Evolutionary conservation across 2,329 filamentous ascomycete genomes (phyloP), one percentile per base, ranked within the genome.

Genomic region (Pseudocercospora macadamiae): DNA sequence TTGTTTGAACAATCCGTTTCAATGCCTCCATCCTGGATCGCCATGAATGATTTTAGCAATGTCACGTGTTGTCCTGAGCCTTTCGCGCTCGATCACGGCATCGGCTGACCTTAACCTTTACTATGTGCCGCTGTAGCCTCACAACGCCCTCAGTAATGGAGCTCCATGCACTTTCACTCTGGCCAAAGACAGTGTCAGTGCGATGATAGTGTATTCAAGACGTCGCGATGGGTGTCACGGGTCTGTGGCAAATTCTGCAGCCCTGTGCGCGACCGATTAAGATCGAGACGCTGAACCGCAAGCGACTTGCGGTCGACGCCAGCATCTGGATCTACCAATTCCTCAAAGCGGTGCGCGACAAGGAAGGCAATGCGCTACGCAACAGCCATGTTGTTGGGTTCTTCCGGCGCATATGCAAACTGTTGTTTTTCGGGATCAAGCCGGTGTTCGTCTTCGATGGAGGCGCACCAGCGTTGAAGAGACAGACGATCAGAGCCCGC

Each of bases 251-350:
- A 64, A 91, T 99, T 53, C 82, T 97, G 65, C 91, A 96, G 77
- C 95, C 95, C 45, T 97, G 92, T 73, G 95, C 95, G 48, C 89
- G 95, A 34, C 96, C 95, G 18, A 96, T 96, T 63, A 97, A 96
- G 75, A 89, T 99, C 68, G 93, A 96, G 69, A 96, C 93, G 12
- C 86, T 99, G 61, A 97, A 97, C 75, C 91, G 90, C 68, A 97
- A 96, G 78, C 91, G 95, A 14, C 89, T 99, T 51, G 96, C 95
- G 47, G 91, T 99, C 66, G 95, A 99, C 77, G 95, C 96, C 59
- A 97, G 93, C 10, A 99, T 99, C 73, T 99, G 95, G 95, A 97
- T 99, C 69, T 99, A 99, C 81, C 95, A 99, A 73, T 99, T 99
- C 71, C 86, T 99, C 69, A 99, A 99, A 79, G 95, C 96, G 8